Evolutionary conservation across 176 grass and related monocot species (phyloP), one percentile per base, ranked within the genome.

Genomic region (Dendrocalamus sinicus): DNA sequence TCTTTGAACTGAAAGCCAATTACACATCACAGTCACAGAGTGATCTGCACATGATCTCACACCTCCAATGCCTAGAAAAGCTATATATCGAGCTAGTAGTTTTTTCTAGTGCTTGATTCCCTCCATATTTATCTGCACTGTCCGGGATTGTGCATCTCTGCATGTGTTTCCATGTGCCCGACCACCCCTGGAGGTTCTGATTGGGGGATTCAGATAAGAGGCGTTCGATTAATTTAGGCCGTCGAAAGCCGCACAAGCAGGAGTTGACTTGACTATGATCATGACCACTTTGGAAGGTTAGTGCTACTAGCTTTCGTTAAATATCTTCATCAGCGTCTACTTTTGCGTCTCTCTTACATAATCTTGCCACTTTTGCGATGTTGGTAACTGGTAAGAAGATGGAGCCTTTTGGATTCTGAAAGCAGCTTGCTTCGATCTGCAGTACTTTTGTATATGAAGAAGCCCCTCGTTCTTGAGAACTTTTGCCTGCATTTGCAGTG

Each of bases 171-270:
- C 69, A 81, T 80, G 70, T 58, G 61, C 23, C 67, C 59, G 60
- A 81, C 57, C 78, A 37, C 47, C 11, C 39, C 12, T 12, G 46
- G 85, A 57, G 55, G 45, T 6, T 66, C n/a, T 84, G 22, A 88
- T 83, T 78, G 81, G 57, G 45, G 23, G 67, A 66, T 79, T 30
- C 32, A 61, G 44, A 80, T 37, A 11, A 80, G 43, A 72, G 40
- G 40, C 26, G 26, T 62, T 39, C 72, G 76, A 61, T n/a, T n/a
- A n/a, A n/a, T 71, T 79, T 62, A 57, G 47, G 23, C 59, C 78
- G 59, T 67, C n/a, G 40, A 83, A 88, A 88, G 74, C 81, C 75
- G 68, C 67, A 59, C 68, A 60, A 80, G 67, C 23, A 88, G 79
- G 79, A 82, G 86, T 57, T 79, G 74, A 84, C 67, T 57, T 79